Percentiles rank a stretch among this genome's conserved stretches.
phyloP scores from a whole-genome alignment of 768 basidiomycete species.

The Auricularia heimuer region DNA sequence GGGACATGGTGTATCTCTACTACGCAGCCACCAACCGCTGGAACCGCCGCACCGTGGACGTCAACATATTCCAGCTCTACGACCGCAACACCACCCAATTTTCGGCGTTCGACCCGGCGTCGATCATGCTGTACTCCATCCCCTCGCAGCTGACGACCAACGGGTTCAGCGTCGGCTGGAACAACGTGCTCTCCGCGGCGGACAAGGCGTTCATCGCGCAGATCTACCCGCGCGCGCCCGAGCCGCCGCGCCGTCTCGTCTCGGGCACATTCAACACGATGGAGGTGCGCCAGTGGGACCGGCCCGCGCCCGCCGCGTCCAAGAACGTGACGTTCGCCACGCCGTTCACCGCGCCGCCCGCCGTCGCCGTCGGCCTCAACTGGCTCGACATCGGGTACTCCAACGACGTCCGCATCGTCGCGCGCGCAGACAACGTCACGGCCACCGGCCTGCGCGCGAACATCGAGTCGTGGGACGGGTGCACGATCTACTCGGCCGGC shows the following conservation, averaged over 20 bases:
- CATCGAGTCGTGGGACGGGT: conserved; percentile 6
- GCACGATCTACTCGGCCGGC: conserved; percentile 3
- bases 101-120: neutral
- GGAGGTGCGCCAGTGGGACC: conserved; percentile 5
- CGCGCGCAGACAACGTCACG: conserved; percentile 1
- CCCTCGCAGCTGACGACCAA: neutral
- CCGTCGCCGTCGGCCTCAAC: conserved; percentile 7
- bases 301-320: neutral
- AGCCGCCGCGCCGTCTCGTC: neutral
- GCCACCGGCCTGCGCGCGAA: conserved; percentile 3
- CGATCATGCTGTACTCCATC: conserved; percentile 1
- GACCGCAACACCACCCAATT: neutral
- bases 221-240: neutral
- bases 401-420: neutral
- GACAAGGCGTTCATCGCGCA: neutral
- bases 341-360: conserved; percentile 2
- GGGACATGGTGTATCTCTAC: neutral
- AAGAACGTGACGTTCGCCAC: neutral
- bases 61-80: neutral
- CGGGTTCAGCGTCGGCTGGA: neutral
- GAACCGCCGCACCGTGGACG: neutral
- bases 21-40: neutral
- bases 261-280: neutral
- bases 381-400: conserved; percentile 4
- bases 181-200: neutral